Percentiles rank a stretch among this genome's conserved stretches.
Conservation (phyloP, 2,329 filamentous ascomycete genomes). For the Aspergillus fumigatiaffinis region DNA sequence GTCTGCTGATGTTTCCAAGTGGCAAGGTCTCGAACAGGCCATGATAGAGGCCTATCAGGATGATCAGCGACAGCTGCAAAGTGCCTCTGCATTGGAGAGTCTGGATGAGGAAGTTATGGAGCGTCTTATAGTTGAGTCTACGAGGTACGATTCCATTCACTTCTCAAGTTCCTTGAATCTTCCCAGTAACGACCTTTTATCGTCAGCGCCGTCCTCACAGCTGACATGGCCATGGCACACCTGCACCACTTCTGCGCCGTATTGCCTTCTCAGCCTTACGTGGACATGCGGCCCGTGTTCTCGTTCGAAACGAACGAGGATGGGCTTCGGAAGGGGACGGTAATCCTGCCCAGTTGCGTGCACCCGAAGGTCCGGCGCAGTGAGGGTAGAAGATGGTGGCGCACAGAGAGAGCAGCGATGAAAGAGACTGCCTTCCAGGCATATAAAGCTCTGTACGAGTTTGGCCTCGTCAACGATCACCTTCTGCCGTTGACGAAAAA, state of each 20-base stretch:
- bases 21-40: slow-evolving; percentile 64
- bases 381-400: slow-evolving; percentile 57
- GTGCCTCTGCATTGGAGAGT: slow-evolving; percentile 50
- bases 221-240: slow-evolving; percentile 70
- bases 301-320: slow-evolving; percentile 19
- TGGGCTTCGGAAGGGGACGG: slow-evolving; percentile 47
- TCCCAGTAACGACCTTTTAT: neutral
- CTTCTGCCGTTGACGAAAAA: slow-evolving; percentile 59
- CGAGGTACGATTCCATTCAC: slow-evolving; percentile 15
- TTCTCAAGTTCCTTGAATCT: neutral
- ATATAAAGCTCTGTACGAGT: slow-evolving; percentile 65
- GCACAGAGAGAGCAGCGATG: slow-evolving; percentile 65
- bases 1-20: slow-evolving; percentile 44
- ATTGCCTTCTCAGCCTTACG: slow-evolving; percentile 54
- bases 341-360: slow-evolving; percentile 68
- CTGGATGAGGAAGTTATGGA: slow-evolving; percentile 36
- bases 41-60: slow-evolving; percentile 70
- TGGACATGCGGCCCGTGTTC: slow-evolving; percentile 67
- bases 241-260: slow-evolving; percentile 75
- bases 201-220: slow-evolving; percentile 62
- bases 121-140: slow-evolving; percentile 39
- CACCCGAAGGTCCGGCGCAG: slow-evolving; percentile 57
- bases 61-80: slow-evolving; percentile 51
- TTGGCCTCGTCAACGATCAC: slow-evolving; percentile 71
- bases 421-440: slow-evolving; percentile 83